Percentiles rank a stretch among this genome's conserved stretches.
These are phyloP conservation scores for Sapria himalayana DNA, from an alignment of 345 rosid species.

Conservation along the genomic window DNA sequence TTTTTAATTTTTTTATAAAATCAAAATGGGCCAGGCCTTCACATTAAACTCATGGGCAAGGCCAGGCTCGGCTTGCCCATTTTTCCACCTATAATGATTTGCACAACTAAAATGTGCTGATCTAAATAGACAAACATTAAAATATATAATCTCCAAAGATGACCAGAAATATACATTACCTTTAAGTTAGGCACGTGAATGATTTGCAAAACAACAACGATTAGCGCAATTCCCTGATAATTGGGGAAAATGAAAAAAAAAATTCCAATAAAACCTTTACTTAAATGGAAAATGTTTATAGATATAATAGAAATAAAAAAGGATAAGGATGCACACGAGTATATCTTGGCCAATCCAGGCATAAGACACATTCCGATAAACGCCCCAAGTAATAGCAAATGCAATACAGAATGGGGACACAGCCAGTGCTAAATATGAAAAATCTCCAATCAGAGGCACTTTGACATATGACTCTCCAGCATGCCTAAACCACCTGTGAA, in stretches of 20 bases:
- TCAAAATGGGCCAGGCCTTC: no score
- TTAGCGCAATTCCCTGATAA: conserved; percentile 81
- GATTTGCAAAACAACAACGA: conserved; percentile 86
- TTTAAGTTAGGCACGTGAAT: conserved; percentile 92
- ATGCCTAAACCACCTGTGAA: conserved; percentile 59
- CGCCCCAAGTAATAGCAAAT: conserved; percentile 84
- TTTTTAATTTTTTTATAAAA: no score
- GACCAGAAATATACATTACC: no score
- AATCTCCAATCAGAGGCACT: conserved; percentile 73
- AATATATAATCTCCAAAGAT: no score
- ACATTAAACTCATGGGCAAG: no score
- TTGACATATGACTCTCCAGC: conserved; percentile 47
- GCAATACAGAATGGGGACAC: conserved; percentile 84
- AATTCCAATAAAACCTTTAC: not conserved
- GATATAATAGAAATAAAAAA: not conserved
- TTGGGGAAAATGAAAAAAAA: conserved; percentile 2
- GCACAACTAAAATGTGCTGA: no score
- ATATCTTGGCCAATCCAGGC: conserved; percentile 99
- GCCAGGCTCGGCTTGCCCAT: no score
- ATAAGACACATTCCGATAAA: conserved; percentile 32
- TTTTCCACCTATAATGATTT: no score
- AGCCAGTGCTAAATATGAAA: conserved; percentile 67
- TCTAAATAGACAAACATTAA: no score
- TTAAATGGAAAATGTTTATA: not conserved
- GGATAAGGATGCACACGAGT: conserved; percentile 38